These are phyloP conservation scores for Thymus mandschuricus DNA, from an alignment of 257 asterid species.

Conservation along the genomic window DNA sequence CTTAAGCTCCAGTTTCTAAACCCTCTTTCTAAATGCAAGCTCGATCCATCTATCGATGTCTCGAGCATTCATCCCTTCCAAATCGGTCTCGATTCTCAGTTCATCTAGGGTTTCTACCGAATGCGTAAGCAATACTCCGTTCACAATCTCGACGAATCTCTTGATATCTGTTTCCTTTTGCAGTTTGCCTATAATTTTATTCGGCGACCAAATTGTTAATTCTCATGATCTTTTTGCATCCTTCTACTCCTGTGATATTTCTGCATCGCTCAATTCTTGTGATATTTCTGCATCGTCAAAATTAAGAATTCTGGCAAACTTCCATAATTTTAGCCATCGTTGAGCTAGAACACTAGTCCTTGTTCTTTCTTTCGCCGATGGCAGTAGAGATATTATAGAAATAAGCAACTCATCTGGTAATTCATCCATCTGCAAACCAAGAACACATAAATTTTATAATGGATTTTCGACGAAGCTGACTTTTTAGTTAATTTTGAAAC, in stretches of 20 bases:
- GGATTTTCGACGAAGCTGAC: no score
- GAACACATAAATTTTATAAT: no score
- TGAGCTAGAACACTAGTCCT: constrained; percentile 14
- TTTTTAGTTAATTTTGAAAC: no score
- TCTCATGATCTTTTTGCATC: no score
- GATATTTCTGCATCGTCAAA: not conserved
- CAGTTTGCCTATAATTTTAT: no score
- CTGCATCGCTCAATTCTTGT: not conserved
- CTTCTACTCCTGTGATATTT: no score
- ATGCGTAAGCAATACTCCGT: not conserved
- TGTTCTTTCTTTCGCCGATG: not conserved
- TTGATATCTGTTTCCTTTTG: not conserved
- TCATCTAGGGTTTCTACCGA: constrained; percentile 2
- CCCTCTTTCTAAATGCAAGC: constrained; percentile 22
- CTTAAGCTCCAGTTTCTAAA: constrained; percentile 14
- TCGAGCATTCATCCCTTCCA: not conserved
- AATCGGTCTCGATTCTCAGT: not conserved
- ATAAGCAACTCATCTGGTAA: constrained; percentile 9
- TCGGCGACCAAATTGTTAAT: no score
- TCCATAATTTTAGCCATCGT: not conserved
- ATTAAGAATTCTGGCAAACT: not conserved
- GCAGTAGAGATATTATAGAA: not conserved
- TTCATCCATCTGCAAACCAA: not conserved
- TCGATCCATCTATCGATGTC: constrained; percentile 12
- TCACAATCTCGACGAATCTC: not conserved